Percentiles rank a stretch among this genome's conserved stretches.
Evolutionary conservation across 163 green algal genomes (phyloP).

Genomic region (Chloromonas sp.): DNA sequence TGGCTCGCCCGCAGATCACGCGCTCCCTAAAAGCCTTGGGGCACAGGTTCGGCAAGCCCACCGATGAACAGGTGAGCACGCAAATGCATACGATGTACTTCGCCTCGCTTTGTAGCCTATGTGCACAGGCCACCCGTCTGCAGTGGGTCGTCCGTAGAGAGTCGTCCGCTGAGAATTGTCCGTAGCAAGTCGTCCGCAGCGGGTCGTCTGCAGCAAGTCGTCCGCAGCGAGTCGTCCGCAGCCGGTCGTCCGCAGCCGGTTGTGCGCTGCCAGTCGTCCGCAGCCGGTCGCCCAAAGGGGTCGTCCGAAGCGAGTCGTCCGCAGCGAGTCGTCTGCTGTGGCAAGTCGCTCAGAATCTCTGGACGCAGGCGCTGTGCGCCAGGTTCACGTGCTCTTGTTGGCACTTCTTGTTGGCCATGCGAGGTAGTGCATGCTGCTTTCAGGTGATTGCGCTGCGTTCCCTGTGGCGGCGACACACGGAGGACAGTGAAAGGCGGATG

Average conservation of each 20-base stretch:
- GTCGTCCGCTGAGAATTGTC: background rate
- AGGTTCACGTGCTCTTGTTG: too few species aligned
- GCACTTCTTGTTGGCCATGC: background rate
- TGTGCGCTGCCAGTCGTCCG: background rate
- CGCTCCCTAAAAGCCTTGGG: slow-evolving; percentile 24
- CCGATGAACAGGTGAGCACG: slow-evolving; percentile 26
- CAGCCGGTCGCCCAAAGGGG: too few species aligned
- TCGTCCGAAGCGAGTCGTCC: background rate
- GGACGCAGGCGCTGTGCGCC: too few species aligned
- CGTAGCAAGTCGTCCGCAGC: too few species aligned
- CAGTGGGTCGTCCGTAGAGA: too few species aligned
- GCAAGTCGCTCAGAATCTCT: background rate
- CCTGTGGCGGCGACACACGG: background rate
- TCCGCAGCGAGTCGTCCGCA: background rate
- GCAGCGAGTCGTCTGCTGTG: background rate
- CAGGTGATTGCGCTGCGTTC: background rate
- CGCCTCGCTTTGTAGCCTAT: too few species aligned
- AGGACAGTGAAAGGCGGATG: background rate
- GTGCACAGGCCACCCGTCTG: too few species aligned
- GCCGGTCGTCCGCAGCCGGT: background rate
- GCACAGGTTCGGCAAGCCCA: slow-evolving; percentile 46
- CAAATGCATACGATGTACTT: too few species aligned
- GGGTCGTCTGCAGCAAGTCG: background rate
- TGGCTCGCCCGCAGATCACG: background rate
- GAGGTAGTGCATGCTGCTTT: background rate